phyloP scores from a whole-genome alignment of 768 basidiomycete species.

The Cytidiella melzeri region DNA sequence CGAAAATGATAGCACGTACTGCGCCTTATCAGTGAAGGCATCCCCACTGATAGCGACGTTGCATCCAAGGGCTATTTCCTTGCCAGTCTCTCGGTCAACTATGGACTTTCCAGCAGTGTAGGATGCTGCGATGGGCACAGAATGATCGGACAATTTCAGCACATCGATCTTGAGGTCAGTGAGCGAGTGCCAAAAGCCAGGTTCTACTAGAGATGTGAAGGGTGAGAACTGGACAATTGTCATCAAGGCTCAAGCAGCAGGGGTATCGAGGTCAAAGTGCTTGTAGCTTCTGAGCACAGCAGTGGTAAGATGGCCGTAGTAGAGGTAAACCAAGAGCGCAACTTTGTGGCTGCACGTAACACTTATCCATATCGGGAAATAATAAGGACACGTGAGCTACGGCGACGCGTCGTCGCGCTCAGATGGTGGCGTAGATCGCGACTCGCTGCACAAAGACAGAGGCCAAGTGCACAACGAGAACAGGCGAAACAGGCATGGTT shows the following conservation, averaged over 20 bases:
- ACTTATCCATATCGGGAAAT: not conserved
- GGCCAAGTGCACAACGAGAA: too few relatives aligned
- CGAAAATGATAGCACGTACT: slow-evolving; percentile 31
- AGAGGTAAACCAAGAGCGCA: not conserved
- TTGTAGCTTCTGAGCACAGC: not conserved
- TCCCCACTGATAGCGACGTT: slow-evolving; percentile 60
- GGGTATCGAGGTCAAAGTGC: too few relatives aligned
- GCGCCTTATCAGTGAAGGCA: slow-evolving; percentile 45
- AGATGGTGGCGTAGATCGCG: not conserved
- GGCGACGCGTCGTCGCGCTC: not conserved
- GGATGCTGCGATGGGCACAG: slow-evolving; percentile 55
- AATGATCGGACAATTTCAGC: slow-evolving; percentile 72
- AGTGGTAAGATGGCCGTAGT: not conserved
- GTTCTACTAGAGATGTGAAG: slow-evolving; percentile 80
- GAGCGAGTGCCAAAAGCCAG: slow-evolving; percentile 90
- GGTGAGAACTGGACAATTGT: slow-evolving; percentile 84
- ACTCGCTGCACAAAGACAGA: too few relatives aligned
- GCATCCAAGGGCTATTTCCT: slow-evolving; percentile 66
- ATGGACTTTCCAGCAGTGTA: slow-evolving; percentile 70
- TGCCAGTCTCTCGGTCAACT: slow-evolving; percentile 70
- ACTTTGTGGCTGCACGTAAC: not conserved
- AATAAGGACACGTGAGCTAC: not conserved
- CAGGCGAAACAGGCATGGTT: too few relatives aligned
- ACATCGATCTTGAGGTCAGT: slow-evolving; percentile 88
- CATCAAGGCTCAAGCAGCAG: slow-evolving; percentile 26